Conservation (phyloP, 2,329 filamentous ascomycete species). For the Metarhizium brunneum region DNA sequence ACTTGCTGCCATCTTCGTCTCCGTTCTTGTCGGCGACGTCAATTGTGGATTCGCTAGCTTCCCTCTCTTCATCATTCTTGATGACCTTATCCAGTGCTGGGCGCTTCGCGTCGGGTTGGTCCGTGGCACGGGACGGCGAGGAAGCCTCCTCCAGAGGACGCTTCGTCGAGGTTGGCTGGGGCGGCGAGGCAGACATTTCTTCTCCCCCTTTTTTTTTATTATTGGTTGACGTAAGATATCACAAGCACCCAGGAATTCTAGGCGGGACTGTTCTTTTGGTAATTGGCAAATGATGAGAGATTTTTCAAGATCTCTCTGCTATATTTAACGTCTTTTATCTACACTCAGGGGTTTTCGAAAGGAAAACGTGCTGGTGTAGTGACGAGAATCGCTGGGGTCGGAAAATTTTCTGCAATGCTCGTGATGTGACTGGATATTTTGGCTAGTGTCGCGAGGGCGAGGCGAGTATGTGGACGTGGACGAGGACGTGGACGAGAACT, state of each 20-base stretch:
- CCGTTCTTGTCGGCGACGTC: slow-evolving; percentile 39
- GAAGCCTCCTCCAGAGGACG: slow-evolving; percentile 95
- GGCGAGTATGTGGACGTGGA: slow-evolving; percentile 22
- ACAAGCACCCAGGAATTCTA: slow-evolving; percentile 6
- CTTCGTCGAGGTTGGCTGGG: slow-evolving; percentile 64
- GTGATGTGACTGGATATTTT: slow-evolving; percentile 25
- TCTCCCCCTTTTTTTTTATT: slow-evolving; percentile 13
- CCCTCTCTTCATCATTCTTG: slow-evolving; percentile 53
- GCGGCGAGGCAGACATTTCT: slow-evolving; percentile 64
- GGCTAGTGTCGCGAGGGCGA: slow-evolving; percentile 23
- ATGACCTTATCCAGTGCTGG: slow-evolving; percentile 89
- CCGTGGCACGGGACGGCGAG: slow-evolving; percentile 80
- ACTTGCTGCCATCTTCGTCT: slow-evolving; percentile 39
- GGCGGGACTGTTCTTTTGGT: slow-evolving; percentile 1
- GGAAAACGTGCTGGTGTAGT: slow-evolving; percentile 88
- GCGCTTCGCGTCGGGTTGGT: slow-evolving; percentile 95
- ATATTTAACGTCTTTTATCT: slow-evolving; percentile 33
- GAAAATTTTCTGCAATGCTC: slow-evolving; percentile 27
- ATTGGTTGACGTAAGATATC: slow-evolving; percentile 18
- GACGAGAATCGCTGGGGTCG: slow-evolving; percentile 33
- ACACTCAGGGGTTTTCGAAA: slow-evolving; percentile 79
- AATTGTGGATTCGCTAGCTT: slow-evolving; percentile 27
- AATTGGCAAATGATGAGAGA: slow-evolving; percentile 12
- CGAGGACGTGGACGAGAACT: slow-evolving; percentile 12
- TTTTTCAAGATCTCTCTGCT: slow-evolving; percentile 20